These are phyloP conservation scores for Xylaria hypoxylon DNA, from an alignment of 2,329 filamentous ascomycete genomes.

Conservation along the genomic window DNA sequence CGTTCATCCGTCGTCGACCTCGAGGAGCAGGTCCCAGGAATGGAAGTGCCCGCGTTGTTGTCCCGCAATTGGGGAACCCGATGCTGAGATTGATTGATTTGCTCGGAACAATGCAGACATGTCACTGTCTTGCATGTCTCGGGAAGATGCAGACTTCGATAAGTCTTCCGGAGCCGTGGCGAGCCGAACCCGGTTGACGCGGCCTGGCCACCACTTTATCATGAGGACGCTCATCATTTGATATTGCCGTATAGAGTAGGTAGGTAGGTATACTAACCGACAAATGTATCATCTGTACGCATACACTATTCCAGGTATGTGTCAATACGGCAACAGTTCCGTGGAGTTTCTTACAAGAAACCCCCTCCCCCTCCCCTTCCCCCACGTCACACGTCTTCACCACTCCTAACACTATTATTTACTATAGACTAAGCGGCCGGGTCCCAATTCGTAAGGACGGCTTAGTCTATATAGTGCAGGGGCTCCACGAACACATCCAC, in stretches of 20 bases:
- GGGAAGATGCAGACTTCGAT: constrained; percentile 39
- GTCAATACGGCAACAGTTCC: background rate
- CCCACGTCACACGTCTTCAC: constrained; percentile 19
- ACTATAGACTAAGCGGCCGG: background rate
- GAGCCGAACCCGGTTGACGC: constrained; percentile 28
- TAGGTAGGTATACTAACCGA: too few species aligned
- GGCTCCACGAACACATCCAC: constrained; percentile 30
- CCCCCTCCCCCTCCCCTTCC: too few species aligned
- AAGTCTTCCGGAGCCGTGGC: constrained; percentile 34
- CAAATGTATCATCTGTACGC: too few species aligned
- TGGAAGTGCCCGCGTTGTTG: constrained; percentile 28
- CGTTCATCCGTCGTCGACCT: constrained; percentile 31
- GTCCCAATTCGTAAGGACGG: constrained; percentile 27
- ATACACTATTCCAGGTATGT: too few species aligned
- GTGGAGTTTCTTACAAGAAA: background rate
- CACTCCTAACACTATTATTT: background rate
- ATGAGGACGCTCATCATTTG: constrained; percentile 7
- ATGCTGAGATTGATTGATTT: constrained; percentile 27
- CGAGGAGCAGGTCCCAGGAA: constrained; percentile 34
- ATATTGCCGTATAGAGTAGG: background rate
- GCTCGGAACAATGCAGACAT: constrained; percentile 31
- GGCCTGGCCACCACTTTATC: background rate
- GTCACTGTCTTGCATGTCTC: constrained; percentile 37
- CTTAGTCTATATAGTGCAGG: constrained; percentile 21
- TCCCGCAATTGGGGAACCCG: constrained; percentile 31